Percentiles rank a stretch among this genome's conserved stretches.
phyloP scores from a whole-genome alignment of 208 protist species.

The Leishmania amazonensis region DNA sequence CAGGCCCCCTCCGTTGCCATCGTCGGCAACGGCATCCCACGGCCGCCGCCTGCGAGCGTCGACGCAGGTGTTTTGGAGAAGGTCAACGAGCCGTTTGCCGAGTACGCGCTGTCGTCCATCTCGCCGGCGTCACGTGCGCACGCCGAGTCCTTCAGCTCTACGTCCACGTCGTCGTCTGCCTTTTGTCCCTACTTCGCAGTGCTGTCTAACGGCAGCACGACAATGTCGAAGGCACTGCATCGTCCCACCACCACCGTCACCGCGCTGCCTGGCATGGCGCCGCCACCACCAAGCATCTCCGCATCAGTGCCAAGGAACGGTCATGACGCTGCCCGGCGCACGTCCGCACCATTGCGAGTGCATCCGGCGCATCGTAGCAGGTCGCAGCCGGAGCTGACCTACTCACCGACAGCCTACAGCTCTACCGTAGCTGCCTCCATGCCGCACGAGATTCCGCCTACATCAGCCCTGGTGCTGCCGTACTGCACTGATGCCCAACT shows the following conservation, averaged over 20 bases:
- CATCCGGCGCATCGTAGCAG: not conserved
- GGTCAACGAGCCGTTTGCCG: not conserved
- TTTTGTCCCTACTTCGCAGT: not conserved
- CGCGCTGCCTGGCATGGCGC: not conserved
- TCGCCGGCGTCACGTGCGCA: not conserved
- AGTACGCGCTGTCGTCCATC: not conserved
- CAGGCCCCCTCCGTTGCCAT: not conserved
- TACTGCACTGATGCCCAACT: constrained; percentile 1
- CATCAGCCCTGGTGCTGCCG: constrained; percentile 7
- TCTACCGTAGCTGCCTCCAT: not conserved
- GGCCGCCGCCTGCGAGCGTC: not conserved
- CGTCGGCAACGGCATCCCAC: not conserved
- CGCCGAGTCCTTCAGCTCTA: not conserved
- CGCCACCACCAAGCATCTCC: not conserved
- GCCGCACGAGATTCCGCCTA: not conserved
- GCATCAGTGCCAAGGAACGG: not conserved
- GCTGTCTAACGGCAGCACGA: not conserved
- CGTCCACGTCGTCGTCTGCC: not conserved
- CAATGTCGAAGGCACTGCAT: not conserved
- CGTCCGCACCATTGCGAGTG: not conserved
- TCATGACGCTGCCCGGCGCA: not conserved
- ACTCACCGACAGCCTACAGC: not conserved
- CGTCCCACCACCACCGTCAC: not conserved
- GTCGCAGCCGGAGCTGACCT: not conserved
- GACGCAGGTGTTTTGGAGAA: not conserved